phyloP scores from a whole-genome alignment of 352 stramenopile species.

The Phytopythium montanum region DNA sequence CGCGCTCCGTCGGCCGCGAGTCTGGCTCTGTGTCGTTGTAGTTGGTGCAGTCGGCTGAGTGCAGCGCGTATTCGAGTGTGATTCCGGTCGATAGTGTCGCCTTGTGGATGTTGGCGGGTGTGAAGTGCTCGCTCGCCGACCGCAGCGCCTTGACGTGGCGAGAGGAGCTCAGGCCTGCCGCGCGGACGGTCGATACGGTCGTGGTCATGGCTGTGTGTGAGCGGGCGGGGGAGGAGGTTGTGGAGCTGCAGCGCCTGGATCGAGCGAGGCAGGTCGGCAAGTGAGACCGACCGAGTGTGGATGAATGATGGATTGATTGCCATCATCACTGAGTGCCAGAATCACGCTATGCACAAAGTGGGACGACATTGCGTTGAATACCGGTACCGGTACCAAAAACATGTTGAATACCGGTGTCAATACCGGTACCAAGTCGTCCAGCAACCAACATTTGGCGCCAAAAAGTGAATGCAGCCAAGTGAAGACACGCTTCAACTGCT shows the following conservation, averaged over 20 bases:
- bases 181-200: constrained; percentile 11
- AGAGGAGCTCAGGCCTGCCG: constrained; percentile 18
- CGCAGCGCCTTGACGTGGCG: constrained; percentile 31
- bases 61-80: constrained; percentile 28
- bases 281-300: not conserved
- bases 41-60: constrained; percentile 9
- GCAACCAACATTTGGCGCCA: not conserved
- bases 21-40: not conserved
- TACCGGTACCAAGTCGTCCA: not conserved
- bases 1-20: constrained; percentile 20
- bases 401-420: not conserved
- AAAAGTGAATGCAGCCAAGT: not conserved
- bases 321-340: not conserved
- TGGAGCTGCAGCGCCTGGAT: not conserved
- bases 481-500: not conserved
- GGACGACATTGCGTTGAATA: not conserved
- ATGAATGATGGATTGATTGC: not conserved
- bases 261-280: not conserved
- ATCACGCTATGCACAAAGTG: not conserved
- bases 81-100: constrained; percentile 21
- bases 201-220: not conserved
- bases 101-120: constrained; percentile 15
- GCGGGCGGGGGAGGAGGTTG: not conserved
- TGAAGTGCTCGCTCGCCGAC: constrained; percentile 29
- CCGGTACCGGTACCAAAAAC: no score